phyloP scores from a whole-genome alignment of 2,329 filamentous ascomycete species.

The Penicillium sumatraense region DNA sequence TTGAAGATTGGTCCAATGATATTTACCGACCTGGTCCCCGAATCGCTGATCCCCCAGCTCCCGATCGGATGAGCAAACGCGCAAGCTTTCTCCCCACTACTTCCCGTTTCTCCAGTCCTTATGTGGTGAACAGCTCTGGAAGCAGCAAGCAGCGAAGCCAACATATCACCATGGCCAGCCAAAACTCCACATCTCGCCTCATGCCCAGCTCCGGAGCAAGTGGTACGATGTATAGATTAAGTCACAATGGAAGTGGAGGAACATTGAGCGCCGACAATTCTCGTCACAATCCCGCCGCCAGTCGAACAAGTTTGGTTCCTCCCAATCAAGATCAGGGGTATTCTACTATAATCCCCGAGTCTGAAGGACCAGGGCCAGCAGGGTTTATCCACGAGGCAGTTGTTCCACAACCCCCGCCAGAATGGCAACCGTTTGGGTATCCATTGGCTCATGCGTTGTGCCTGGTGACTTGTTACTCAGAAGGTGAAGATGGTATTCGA shows the following conservation, averaged over 20 bases:
- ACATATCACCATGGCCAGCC: conserved; percentile 94
- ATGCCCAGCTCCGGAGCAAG: conserved; percentile 59
- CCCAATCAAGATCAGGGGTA: conserved; percentile 54
- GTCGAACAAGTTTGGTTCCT: conserved; percentile 65
- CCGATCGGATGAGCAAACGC: conserved; percentile 78
- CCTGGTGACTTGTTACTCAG: conserved; percentile 94
- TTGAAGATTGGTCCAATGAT: conserved; percentile 97
- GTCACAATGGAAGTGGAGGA: conserved; percentile 60
- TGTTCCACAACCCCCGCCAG: conserved; percentile 91
- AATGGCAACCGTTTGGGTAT: conserved; percentile 97
- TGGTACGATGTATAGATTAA: conserved; percentile 70
- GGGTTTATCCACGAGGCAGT: conserved; percentile 97
- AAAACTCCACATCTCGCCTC: conserved; percentile 74
- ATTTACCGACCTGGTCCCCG: conserved; percentile 91
- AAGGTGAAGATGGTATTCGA: conserved; percentile 88
- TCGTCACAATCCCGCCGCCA: conserved; percentile 46
- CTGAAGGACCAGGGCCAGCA: conserved; percentile 77
- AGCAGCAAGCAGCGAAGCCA: conserved; percentile 54
- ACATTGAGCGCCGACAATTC: conserved; percentile 55
- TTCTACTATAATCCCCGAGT: conserved; percentile 60
- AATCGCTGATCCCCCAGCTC: conserved; percentile 73
- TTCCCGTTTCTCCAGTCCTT: conserved; percentile 90
- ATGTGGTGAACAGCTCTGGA: conserved; percentile 66
- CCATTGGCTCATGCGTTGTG: conserved; percentile 93
- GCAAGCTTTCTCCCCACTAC: conserved; percentile 90